Base-by-base conservation (phyloP, 2,329 filamentous ascomycete genomes). In the Colletotrichum abscissum region DNA sequence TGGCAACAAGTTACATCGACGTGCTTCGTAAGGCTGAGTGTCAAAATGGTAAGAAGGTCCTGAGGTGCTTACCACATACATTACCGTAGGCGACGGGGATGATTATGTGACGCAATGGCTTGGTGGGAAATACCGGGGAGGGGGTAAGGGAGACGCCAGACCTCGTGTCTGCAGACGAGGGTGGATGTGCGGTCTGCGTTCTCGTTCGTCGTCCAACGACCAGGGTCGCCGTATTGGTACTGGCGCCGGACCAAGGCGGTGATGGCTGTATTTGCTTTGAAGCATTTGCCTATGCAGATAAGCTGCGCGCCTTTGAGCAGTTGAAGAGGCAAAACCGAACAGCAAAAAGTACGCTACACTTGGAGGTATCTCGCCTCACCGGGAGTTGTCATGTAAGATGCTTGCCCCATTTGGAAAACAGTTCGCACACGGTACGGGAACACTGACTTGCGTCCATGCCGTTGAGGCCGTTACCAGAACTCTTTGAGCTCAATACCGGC, bases 91-190 rank as follows among this genome's bases (percentile, higher is more conserved):
- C 65, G 46, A 70, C 56, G 38, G 35, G 11, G 35, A 28, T 38
- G 71, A 62, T 71, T 65, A 65, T 73, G 67, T 65, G 67, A 73
- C 70, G 67, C 60, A 65, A 70, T 65, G 46, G 54, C n/a, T 42
- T n/a, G 52, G 28, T 59, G 38, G 55, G 63, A 24, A 72, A 63
- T 72, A 30, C 65, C 59, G 55, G 68, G 33, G 59, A 14, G 24
- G n/a, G 60, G 49, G 38, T 42, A 28, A 35, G 30, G 46, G 26
- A 52, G n/a, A 62, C 24, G 56, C 57, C 69, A 42, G 26, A 64
- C 66, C 55, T 67, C 70, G 59, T 69, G 55, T 64, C 55, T 46
- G 70, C 70, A 42, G 69, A 72, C 54, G 54, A 67, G 59, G 57
- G 28, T 54, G 60, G 58, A 42, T 63, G 49, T 46, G 26, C 38